phyloP scores from a whole-genome alignment of 306 rosid genomes.

The Ziziphus jujuba region DNA sequence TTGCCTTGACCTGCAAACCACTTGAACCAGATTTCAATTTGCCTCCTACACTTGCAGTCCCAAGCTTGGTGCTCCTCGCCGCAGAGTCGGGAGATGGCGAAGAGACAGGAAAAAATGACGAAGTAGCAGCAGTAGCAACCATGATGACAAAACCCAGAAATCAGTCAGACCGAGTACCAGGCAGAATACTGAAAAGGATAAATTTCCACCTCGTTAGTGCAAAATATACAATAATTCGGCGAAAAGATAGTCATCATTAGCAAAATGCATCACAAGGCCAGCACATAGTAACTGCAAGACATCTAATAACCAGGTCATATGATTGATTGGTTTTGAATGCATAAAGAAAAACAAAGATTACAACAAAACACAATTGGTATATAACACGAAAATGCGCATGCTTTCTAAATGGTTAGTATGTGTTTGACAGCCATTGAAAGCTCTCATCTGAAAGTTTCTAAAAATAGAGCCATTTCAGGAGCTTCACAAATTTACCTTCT shows the following conservation, averaged over 20 bases:
- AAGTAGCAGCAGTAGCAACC: slow-evolving; percentile 90
- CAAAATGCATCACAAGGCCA: background rate
- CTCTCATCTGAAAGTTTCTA: background rate
- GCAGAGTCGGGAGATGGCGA: slow-evolving; percentile 54
- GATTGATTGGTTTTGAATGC: background rate
- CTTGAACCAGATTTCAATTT: slow-evolving; percentile 58
- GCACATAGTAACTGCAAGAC: background rate
- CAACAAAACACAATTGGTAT: slow-evolving; percentile 6
- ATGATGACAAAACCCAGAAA: slow-evolving; percentile 48
- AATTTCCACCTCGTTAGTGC: slow-evolving; percentile 8
- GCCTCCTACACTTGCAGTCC: slow-evolving; percentile 49
- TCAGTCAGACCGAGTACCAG: slow-evolving; percentile 23
- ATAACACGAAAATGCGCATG: background rate
- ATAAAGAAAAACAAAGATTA: background rate
- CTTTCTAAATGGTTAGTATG: background rate
- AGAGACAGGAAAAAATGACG: slow-evolving; percentile 65
- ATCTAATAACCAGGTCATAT: background rate
- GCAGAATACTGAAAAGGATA: slow-evolving; percentile 19
- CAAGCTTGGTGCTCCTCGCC: slow-evolving; percentile 46
- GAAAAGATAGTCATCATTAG: background rate
- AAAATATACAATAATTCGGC: background rate
- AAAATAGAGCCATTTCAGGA: background rate
- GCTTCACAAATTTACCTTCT: background rate
- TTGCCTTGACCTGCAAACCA: slow-evolving; percentile 77
- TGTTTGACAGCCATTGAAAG: background rate